A percentile compares a stretch with the other conserved stretches of the same genome.
Evolutionary conservation across 164 flowering plant genomes (phyloP).

Genomic region (Umbilicus rupestris): DNA sequence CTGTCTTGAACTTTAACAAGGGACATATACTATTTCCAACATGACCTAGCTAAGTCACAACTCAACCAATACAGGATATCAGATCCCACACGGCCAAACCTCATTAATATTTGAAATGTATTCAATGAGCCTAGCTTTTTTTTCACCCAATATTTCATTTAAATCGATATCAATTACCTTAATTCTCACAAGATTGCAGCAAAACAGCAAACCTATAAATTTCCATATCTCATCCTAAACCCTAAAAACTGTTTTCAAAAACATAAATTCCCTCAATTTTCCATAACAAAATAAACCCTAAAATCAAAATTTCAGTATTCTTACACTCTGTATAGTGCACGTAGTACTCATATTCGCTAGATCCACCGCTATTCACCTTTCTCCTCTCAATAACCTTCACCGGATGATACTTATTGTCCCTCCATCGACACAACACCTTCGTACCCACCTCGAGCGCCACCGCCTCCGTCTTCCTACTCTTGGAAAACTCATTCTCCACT

Average conservation of each 20-base stretch:
- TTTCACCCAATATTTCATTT: no score
- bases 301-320: conserved; percentile 9
- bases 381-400: conserved; percentile 95
- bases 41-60: no score
- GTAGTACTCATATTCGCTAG: conserved; percentile 79
- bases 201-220: no score
- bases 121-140: no score
- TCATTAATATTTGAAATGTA: no score
- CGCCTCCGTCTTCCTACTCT: conserved; percentile 36
- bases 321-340: conserved; percentile 96
- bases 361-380: conserved; percentile 23
- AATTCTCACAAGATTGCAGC: no score
- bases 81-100: no score
- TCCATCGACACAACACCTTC: conserved; percentile 92
- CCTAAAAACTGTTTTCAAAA: neutral
- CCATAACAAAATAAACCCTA: conserved; percentile 12
- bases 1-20: no score
- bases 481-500: conserved; percentile 6
- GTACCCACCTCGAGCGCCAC: conserved; percentile 87
- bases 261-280: neutral
- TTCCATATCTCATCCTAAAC: neutral
- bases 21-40: no score
- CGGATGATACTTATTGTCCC: conserved; percentile 80
- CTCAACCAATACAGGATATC: no score
- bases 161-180: no score